Base-by-base conservation (phyloP, 192 early-diverging fungal species). In the Umbelopsis vinacea region DNA sequence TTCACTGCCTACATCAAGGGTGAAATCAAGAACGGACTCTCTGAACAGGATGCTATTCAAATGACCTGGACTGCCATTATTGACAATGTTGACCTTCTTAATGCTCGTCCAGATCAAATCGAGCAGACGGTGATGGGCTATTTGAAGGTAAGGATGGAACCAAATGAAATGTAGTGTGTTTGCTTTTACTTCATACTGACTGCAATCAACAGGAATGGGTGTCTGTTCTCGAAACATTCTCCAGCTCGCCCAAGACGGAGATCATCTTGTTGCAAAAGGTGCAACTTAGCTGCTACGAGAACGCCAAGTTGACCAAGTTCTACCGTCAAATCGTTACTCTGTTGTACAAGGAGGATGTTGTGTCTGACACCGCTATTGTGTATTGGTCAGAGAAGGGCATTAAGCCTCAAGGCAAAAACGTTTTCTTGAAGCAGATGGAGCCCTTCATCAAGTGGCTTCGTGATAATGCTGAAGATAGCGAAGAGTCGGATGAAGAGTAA, bases 311-410 rank as follows among this genome's bases (percentile, higher is more conserved):
- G 71, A 91, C 90, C 54, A 96, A 94, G 87, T 84, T 88, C 75
- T 98, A 93, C 85, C 88, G 91, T 68, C 85, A 86, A 72, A 94
- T 97, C 48, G 87, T 94, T 54, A 86, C 90, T 53, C 79, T 85
- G 35, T 85, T 98, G 67, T 98, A 98, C 89, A 89, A 95, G 77
- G 83, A 92, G 66, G 97, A 97, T 72, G 94, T 94, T 38, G 80
- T 98, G 23, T 94, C 94, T 6, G 96, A 96, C 71, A 92, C 86
- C 69, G 95, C 95, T 46, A 93, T 98, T 71, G 78, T 97, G 26
- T 98, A 96, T 84, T 98, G 97, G 97, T 86, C 83, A 23, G 90
- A 94, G 74, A 98, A 96, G 87, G 97, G 95, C 37, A 91, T 91
- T 52, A 89, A 88, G 69, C 78, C 92, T 37, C 91, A 93, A 74